A percentile compares a stretch with the other conserved stretches of the same genome.
phyloP scores from a whole-genome alignment of 2,329 filamentous ascomycete species.

The Corynespora cassiicola region DNA sequence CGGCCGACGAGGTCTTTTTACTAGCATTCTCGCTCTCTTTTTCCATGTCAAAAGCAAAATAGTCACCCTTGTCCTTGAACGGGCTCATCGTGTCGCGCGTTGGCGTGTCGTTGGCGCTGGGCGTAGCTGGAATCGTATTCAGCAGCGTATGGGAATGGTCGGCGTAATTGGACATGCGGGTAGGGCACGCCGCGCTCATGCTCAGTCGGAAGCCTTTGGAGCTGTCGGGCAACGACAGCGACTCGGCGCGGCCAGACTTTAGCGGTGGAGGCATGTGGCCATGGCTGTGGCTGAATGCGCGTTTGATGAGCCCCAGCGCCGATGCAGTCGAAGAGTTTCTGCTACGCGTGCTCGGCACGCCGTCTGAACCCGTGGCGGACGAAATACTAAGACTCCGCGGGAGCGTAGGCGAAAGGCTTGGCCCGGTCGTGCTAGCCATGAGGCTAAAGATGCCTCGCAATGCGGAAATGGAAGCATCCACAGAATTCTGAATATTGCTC shows the following conservation, averaged over 20 bases:
- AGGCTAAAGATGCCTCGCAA: slow-evolving; percentile 55
- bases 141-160: slow-evolving; percentile 40
- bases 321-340: slow-evolving; percentile 34
- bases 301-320: slow-evolving; percentile 33
- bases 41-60: slow-evolving; percentile 35
- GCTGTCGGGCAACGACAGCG: slow-evolving; percentile 31
- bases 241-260: slow-evolving; percentile 18
- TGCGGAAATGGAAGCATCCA: slow-evolving; percentile 49
- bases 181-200: slow-evolving; percentile 46
- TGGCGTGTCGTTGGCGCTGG: slow-evolving; percentile 33
- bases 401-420: slow-evolving; percentile 12
- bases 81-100: slow-evolving; percentile 38
- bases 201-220: slow-evolving; percentile 32
- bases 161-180: slow-evolving; percentile 41
- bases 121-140: slow-evolving; percentile 50
- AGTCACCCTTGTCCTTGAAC: slow-evolving; percentile 43
- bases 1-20: slow-evolving; percentile 12
- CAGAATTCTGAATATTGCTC: slow-evolving; percentile 50
- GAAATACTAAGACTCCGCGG: slow-evolving; percentile 34
- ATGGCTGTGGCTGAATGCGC: slow-evolving; percentile 30
- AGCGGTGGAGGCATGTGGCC: slow-evolving; percentile 17
- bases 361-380: slow-evolving; percentile 22
- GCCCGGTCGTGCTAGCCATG: slow-evolving; percentile 41
- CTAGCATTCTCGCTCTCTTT: slow-evolving; percentile 17
- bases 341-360: slow-evolving; percentile 19